These are phyloP conservation scores for Trichoderma atrobrunneum DNA, from an alignment of 2,329 filamentous ascomycete species.

Conservation along the genomic window DNA sequence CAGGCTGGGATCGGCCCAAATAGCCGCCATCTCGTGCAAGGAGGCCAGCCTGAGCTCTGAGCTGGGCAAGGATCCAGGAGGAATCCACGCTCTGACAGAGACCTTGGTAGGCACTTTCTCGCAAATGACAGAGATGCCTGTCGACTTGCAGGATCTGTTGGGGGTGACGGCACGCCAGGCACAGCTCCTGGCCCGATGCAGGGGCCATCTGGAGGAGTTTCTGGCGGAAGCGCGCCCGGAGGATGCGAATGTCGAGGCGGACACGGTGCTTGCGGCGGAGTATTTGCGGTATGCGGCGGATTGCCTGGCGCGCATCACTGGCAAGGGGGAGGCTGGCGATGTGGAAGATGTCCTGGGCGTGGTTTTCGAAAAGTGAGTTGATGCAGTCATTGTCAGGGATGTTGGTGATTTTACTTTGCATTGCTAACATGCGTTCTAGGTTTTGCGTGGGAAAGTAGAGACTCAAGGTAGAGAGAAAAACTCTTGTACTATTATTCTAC, in stretches of 20 bases:
- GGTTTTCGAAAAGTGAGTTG: conserved; percentile 92
- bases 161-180: conserved; percentile 89
- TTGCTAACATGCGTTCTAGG: conserved; percentile 28
- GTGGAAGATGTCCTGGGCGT: conserved; percentile 95
- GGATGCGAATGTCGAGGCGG: conserved; percentile 52
- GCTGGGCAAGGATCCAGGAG: conserved; percentile 51
- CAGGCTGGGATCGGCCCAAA: conserved; percentile 34
- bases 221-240: conserved; percentile 52
- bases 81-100: conserved; percentile 66
- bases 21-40: conserved; percentile 67
- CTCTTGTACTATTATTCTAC: conserved; percentile 17
- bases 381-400: background rate
- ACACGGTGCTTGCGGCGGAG: conserved; percentile 89
- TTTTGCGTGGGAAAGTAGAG: conserved; percentile 48
- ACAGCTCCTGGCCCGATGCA: conserved; percentile 72
- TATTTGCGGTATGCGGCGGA: conserved; percentile 77
- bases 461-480: background rate
- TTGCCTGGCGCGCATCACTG: conserved; percentile 82
- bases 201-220: conserved; percentile 70
- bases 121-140: conserved; percentile 66
- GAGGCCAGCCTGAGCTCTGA: conserved; percentile 43
- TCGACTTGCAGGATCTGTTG: conserved; percentile 76
- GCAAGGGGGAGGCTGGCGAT: conserved; percentile 78
- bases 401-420: background rate
- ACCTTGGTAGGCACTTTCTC: conserved; percentile 67